These are phyloP conservation scores for Aspergillus melleus DNA, from an alignment of 2,329 filamentous ascomycete species.

Conservation along the genomic window DNA sequence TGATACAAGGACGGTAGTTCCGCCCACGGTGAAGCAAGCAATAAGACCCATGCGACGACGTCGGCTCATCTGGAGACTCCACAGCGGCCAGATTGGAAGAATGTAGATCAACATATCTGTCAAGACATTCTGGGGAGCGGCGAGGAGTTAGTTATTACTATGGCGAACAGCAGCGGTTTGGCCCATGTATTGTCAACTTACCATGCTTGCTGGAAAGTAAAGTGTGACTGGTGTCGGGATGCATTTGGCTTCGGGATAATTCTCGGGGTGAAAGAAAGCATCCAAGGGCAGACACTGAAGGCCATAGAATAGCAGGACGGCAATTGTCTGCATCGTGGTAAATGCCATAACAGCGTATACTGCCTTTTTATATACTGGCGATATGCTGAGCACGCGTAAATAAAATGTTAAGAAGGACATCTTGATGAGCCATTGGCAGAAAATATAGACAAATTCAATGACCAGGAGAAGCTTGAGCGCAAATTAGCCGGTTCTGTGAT, in stretches of 20 bases:
- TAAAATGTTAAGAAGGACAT: slow-evolving; percentile 9
- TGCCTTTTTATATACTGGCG: neutral
- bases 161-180: too few relatives aligned
- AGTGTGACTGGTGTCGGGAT: slow-evolving; percentile 4
- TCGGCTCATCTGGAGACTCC: slow-evolving; percentile 5
- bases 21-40: slow-evolving; percentile 6
- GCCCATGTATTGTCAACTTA: neutral
- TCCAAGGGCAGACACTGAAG: neutral
- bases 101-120: neutral
- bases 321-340: neutral
- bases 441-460: slow-evolving; percentile 10
- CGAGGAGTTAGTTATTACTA: neutral
- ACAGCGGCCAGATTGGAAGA: neutral
- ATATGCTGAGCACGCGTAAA: slow-evolving; percentile 6
- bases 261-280: neutral
- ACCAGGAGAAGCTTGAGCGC: slow-evolving; percentile 4
- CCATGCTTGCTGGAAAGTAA: slow-evolving; percentile 9
- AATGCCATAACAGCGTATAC: neutral
- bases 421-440: slow-evolving; percentile 11
- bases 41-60: slow-evolving; percentile 6
- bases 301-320: neutral
- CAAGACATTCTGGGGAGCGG: neutral
- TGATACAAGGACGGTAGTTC: slow-evolving; percentile 3
- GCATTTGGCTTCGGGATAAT: slow-evolving; percentile 2
- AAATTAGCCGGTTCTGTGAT: neutral